Evolutionary conservation across 2,329 filamentous ascomycete genomes (phyloP), one percentile per base, ranked within the genome.

Genomic region (Neophaeococcomyces aloes): DNA sequence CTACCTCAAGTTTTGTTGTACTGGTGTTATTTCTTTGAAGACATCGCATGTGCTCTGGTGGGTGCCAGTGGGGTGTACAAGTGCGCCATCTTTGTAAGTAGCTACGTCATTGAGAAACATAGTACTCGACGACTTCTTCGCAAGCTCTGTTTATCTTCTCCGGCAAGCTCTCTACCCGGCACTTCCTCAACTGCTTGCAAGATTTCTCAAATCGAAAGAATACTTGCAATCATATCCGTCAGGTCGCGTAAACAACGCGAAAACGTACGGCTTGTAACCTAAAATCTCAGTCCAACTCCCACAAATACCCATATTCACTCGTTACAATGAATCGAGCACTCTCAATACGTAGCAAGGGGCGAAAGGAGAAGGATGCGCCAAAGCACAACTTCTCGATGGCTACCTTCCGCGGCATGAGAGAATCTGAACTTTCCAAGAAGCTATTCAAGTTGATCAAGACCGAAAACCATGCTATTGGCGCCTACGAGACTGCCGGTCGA

Each of bases 361-460:
- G 34, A 11, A 53, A 59, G 56, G 54, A 58, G 45, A 54, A 53
- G 50, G 67, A 62, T 56, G 63, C 58, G 14, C 57, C 58, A 37
- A 79, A 75, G 56, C 79, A 84, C 61, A 81, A 79, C 58, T 94
- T 96, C 69, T 83, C 80, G 47, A 83, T 96, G 69, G 79, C 77
- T 52, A 91, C 86, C 15, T 78, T 98, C 44, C 86, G 89, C 40
- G 86, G 86, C 44, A 78, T 81, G 38, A 76, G 82, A 56, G 86
- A 94, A 61, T 86, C 88, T 3, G 87, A 95, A 63, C 76, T 95
- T 21, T 87, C 85, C 56, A 86, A 85, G 64, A 85, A 82, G 61
- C 79, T 98, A 40, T 93, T 81, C 73, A 83, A 82, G 56, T 75
- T 98, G 48, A 94, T 96, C 72, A 98, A 98, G 70, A 85, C 83